phyloP scores from a whole-genome alignment of 1,284 basidiomycete species.

The Ceratobasidium sp. region DNA sequence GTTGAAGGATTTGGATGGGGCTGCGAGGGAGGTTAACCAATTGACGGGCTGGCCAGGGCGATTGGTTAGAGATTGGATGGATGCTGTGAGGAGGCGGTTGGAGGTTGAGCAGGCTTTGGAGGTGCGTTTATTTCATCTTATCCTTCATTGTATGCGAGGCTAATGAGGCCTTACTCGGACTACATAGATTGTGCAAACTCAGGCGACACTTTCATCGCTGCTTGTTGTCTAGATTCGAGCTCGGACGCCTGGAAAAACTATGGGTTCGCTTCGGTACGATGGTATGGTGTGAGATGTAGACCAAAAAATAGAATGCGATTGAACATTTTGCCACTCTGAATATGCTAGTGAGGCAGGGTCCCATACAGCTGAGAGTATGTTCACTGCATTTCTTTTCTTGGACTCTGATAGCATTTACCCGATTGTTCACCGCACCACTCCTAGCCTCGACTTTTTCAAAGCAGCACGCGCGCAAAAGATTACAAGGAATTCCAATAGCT shows the following conservation, averaged over 20 bases:
- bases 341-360: no score
- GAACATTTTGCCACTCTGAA: background rate
- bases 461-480: background rate
- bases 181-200: slow-evolving; percentile 81
- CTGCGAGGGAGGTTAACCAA: slow-evolving; percentile 92
- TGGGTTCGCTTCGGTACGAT: background rate
- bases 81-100: slow-evolving; percentile 87
- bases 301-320: no score
- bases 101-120: slow-evolving; percentile 96
- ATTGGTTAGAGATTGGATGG: slow-evolving; percentile 91
- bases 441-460: background rate
- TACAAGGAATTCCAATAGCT: background rate
- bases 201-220: slow-evolving; percentile 74
- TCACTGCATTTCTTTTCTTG: no score
- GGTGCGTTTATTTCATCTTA: slow-evolving; percentile 62
- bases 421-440: no score
- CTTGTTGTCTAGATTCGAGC: slow-evolving; percentile 59
- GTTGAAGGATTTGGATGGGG: slow-evolving; percentile 93
- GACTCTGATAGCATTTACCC: no score
- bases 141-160: slow-evolving; percentile 1
- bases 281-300: background rate
- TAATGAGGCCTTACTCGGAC: slow-evolving; percentile 10
- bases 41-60: slow-evolving; percentile 87
- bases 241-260: background rate
- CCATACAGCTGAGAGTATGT: no score